Conservation (phyloP, 2,329 filamentous ascomycete genomes). For the Xylariaceae sp. region DNA sequence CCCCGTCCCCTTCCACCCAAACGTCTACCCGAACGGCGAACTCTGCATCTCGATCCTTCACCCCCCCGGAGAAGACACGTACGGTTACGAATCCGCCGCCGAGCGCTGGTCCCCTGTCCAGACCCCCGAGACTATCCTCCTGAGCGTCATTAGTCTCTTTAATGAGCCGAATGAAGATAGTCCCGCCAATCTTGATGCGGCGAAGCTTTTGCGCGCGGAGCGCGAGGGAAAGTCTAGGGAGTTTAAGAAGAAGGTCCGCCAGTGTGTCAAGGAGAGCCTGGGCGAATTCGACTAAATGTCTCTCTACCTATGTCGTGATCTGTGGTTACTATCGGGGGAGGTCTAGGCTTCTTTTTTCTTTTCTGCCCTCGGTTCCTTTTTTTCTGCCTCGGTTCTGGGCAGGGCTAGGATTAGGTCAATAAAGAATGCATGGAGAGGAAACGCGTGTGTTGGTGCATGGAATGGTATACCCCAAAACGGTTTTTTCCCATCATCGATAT, state of each 20-base stretch:
- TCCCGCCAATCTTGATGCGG: constrained; percentile 91
- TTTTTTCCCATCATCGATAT: no score
- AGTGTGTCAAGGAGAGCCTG: constrained; percentile 74
- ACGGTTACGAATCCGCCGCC: constrained; percentile 82
- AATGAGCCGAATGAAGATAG: constrained; percentile 92
- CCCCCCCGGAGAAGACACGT: constrained; percentile 87
- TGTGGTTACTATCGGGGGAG: background rate
- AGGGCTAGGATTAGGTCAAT: no score
- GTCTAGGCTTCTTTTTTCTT: background rate
- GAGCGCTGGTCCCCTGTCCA: constrained; percentile 96
- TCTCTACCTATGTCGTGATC: constrained; percentile 19
- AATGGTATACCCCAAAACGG: no score
- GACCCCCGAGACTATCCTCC: constrained; percentile 86
- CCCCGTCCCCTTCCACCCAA: constrained; percentile 86
- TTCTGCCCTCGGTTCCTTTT: background rate
- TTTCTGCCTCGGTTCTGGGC: no score
- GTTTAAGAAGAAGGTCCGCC: constrained; percentile 72
- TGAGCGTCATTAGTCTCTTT: constrained; percentile 89
- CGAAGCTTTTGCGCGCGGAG: constrained; percentile 80
- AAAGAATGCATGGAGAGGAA: no score
- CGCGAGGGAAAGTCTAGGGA: constrained; percentile 55
- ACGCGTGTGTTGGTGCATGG: no score
- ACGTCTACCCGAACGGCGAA: constrained; percentile 80
- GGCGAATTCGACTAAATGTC: constrained; percentile 54
- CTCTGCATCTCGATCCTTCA: constrained; percentile 98